These are phyloP conservation scores for Plectranthus barbatus DNA, from an alignment of 257 asterid genomes.

Conservation along the genomic window DNA sequence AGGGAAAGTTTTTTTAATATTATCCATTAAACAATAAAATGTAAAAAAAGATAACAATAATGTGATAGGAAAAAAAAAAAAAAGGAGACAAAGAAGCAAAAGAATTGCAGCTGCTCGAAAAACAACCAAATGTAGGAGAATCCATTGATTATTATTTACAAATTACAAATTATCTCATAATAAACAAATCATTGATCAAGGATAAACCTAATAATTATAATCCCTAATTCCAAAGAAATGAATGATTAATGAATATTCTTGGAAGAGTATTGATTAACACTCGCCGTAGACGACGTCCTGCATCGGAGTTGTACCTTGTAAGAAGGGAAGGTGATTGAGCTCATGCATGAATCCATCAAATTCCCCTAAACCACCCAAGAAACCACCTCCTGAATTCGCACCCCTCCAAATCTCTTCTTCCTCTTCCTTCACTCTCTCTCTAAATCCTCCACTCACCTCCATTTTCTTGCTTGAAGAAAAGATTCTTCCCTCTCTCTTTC, in stretches of 20 bases:
- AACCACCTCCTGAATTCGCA: constrained; percentile 62
- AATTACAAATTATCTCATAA: too few species aligned
- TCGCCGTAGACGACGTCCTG: neutral
- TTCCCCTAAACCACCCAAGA: constrained; percentile 53
- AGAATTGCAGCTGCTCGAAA: too few species aligned
- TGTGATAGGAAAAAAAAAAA: too few species aligned
- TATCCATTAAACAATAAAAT: too few species aligned
- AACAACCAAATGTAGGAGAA: too few species aligned
- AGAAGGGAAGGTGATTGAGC: constrained; percentile 30
- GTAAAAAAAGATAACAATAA: too few species aligned
- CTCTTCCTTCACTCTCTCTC: constrained; percentile 48
- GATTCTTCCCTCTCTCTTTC: constrained; percentile 7
- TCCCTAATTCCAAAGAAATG: neutral
- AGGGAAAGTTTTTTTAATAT: too few species aligned
- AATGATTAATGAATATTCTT: neutral
- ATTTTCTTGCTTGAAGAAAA: constrained; percentile 23
- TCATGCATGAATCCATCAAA: constrained; percentile 57
- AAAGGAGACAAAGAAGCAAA: too few species aligned
- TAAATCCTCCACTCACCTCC: constrained; percentile 17
- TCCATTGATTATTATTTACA: too few species aligned
- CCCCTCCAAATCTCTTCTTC: constrained; percentile 71
- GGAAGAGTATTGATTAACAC: neutral
- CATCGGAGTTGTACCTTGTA: neutral
- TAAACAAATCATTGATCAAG: too few species aligned
- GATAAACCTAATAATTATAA: too few species aligned